Percentiles rank a stretch among this genome's conserved stretches.
Conservation (phyloP, 2,329 filamentous ascomycete species). For the Botrytis deweyae region DNA sequence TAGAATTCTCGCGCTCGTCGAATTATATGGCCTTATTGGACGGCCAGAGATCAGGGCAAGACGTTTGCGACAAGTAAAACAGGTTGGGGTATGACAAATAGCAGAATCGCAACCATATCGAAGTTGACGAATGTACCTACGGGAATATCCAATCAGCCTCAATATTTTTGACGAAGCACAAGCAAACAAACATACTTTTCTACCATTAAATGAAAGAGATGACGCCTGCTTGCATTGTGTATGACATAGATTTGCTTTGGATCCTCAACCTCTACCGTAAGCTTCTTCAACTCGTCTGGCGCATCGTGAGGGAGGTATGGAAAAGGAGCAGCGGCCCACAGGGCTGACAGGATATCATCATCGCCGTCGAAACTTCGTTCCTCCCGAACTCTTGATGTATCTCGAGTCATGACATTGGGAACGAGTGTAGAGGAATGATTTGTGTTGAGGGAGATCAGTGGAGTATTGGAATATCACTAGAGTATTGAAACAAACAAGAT, state of each 20-base stretch:
- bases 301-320: conserved; percentile 60
- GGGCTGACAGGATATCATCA: conserved; percentile 49
- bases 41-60: conserved; percentile 60
- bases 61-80: conserved; percentile 74
- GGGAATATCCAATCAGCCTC: conserved; percentile 20
- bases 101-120: conserved; percentile 72
- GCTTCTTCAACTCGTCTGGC: conserved; percentile 54
- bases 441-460: neutral
- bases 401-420: conserved; percentile 51
- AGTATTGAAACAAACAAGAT: conserved; percentile 4
- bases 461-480: neutral
- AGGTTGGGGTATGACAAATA: conserved; percentile 72
- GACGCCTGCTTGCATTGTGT: conserved; percentile 59
- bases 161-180: conserved; percentile 3
- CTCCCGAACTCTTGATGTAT: conserved; percentile 38
- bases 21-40: conserved; percentile 75
- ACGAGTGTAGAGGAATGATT: neutral
- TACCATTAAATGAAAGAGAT: conserved; percentile 65
- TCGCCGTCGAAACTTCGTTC: conserved; percentile 28
- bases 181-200: conserved; percentile 50
- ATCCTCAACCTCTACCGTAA: conserved; percentile 59
- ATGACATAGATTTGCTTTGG: conserved; percentile 61
- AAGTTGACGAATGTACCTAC: conserved; percentile 77
- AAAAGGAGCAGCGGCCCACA: conserved; percentile 63
- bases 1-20: conserved; percentile 76